Evolutionary conservation across 129 eudicot species (phyloP).

Genomic region (sunflower (Helianthus annuus)): DNA sequence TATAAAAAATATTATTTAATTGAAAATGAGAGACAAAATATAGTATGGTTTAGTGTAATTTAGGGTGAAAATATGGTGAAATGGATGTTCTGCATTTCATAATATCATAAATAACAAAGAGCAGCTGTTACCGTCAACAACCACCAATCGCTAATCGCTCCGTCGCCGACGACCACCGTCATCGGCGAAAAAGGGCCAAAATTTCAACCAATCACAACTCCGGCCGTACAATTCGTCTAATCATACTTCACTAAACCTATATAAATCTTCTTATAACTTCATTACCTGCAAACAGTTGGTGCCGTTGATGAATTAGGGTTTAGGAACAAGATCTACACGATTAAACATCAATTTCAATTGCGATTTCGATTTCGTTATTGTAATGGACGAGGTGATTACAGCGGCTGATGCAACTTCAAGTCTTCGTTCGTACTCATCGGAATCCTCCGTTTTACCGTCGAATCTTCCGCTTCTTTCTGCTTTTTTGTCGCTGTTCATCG

Average conservation of each 20-base stretch:
- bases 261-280: not conserved
- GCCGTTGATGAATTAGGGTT: conserved; percentile 25
- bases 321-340: conserved; percentile 23
- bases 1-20: too few species aligned
- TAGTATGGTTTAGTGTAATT: too few species aligned
- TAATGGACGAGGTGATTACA: conserved; percentile 64
- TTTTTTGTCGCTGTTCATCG: conserved; percentile 63
- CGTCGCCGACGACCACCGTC: conserved; percentile 7
- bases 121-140: not conserved
- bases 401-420: conserved; percentile 63
- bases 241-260: not conserved
- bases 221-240: not conserved
- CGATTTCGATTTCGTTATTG: conserved; percentile 12
- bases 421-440: conserved; percentile 50
- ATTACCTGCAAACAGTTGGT: not conserved
- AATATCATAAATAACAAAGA: not conserved
- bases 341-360: conserved; percentile 11
- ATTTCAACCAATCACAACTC: not conserved
- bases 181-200: not conserved
- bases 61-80: too few species aligned
- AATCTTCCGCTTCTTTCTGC: conserved; percentile 76
- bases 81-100: too few species aligned
- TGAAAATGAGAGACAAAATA: too few species aligned
- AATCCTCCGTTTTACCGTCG: conserved; percentile 45
- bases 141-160: not conserved